phyloP scores from a whole-genome alignment of 768 basidiomycete species.

The Russula ochroleuca region DNA sequence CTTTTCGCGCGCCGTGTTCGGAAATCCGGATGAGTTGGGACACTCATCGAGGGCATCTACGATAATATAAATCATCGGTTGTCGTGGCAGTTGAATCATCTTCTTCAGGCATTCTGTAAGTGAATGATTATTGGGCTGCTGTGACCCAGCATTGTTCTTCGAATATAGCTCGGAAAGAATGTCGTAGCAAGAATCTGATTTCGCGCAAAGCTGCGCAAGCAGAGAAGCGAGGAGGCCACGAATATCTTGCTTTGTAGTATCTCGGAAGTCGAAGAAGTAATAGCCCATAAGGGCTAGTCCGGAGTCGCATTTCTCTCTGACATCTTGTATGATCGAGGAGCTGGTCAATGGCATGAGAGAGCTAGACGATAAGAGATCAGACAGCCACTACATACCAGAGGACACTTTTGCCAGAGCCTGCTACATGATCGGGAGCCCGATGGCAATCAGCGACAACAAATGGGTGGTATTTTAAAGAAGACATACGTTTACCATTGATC shows the following conservation, averaged over 20 bases:
- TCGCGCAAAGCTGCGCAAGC: background rate
- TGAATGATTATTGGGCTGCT: background rate
- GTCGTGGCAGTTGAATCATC: background rate
- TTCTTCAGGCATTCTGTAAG: constrained; percentile 1
- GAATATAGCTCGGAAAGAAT: background rate
- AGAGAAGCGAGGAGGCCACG: background rate
- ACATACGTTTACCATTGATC: constrained; percentile 2
- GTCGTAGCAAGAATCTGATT: background rate
- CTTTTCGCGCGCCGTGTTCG: background rate
- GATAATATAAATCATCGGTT: background rate
- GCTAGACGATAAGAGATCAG: background rate
- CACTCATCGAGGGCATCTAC: constrained; percentile 16
- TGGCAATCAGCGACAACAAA: background rate
- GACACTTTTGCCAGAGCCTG: background rate
- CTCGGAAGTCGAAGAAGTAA: background rate
- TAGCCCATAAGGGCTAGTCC: background rate
- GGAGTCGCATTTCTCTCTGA: background rate
- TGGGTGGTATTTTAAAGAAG: background rate
- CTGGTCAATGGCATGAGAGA: background rate
- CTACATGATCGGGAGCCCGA: background rate
- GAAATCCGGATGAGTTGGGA: background rate
- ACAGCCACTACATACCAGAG: background rate
- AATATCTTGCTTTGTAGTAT: background rate
- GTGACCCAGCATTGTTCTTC: background rate
- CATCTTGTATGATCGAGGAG: background rate